These are phyloP conservation scores for Malus fusca DNA, from an alignment of 306 rosid species.

Conservation along the genomic window DNA sequence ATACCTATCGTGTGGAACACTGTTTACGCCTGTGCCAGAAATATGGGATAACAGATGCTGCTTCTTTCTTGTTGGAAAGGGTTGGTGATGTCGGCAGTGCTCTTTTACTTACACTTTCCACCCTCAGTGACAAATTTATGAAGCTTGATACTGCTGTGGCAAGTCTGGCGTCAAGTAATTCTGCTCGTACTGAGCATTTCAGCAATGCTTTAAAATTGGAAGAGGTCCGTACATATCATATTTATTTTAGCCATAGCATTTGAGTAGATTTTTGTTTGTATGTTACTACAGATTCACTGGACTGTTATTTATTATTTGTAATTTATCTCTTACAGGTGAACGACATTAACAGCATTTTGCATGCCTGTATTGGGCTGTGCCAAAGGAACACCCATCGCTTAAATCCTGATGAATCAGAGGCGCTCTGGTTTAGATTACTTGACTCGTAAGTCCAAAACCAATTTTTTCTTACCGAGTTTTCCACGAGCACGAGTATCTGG, in stretches of 20 bases:
- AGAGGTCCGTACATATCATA: conserved; percentile 55
- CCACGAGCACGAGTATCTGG: neutral
- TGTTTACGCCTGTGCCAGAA: conserved; percentile 86
- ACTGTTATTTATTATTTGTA: conserved; percentile 13
- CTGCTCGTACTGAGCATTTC: conserved; percentile 34
- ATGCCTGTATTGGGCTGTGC: conserved; percentile 83
- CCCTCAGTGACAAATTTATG: conserved; percentile 62
- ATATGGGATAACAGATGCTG: conserved; percentile 81
- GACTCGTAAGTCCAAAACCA: conserved; percentile 67
- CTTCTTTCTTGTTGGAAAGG: conserved; percentile 86
- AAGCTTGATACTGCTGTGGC: conserved; percentile 73
- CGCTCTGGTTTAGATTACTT: conserved; percentile 91
- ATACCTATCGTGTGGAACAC: conserved; percentile 88
- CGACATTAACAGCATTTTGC: conserved; percentile 47
- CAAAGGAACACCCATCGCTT: conserved; percentile 97
- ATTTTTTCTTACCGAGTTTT: conserved; percentile 4
- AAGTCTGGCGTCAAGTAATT: conserved; percentile 42
- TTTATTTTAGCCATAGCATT: conserved; percentile 13
- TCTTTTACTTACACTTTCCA: conserved; percentile 74
- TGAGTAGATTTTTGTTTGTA: conserved; percentile 2
- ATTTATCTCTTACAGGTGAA: conserved; percentile 47
- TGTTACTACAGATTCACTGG: conserved; percentile 11
- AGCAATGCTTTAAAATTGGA: conserved; percentile 33
- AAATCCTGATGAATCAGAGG: conserved; percentile 88
- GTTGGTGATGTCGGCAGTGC: conserved; percentile 96